A percentile compares a stretch with the other conserved stretches of the same genome.
Evolutionary conservation across 352 stramenopile species (phyloP).

Genomic region (Phytophthora niederhauseri): DNA sequence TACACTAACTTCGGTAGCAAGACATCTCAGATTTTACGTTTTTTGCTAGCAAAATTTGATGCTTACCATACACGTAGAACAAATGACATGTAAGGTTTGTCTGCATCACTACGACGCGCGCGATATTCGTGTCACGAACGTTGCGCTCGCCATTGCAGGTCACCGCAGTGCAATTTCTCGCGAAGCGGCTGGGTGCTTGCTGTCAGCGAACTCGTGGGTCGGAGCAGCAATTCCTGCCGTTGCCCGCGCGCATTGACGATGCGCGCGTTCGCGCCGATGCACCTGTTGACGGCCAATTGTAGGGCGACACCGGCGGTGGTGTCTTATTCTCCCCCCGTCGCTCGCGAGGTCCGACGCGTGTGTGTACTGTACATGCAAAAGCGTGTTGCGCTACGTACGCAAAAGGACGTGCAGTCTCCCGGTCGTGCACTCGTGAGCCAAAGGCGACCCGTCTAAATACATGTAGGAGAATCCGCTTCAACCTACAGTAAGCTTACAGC

Average conservation of each 20-base stretch:
- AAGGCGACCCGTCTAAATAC: neutral
- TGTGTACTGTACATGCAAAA: neutral
- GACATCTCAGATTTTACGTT: too few species aligned
- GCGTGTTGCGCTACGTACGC: neutral
- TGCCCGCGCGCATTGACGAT: neutral
- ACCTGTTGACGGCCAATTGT: neutral
- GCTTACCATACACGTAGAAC: too few species aligned
- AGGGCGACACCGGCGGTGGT: neutral
- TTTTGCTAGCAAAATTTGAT: too few species aligned
- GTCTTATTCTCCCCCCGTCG: neutral
- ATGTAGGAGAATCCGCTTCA: constrained; percentile 14
- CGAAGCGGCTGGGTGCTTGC: neutral
- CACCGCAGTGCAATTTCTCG: neutral
- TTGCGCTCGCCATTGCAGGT: neutral
- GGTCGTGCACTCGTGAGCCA: constrained; percentile 4
- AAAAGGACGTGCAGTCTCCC: neutral
- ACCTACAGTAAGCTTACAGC: neutral
- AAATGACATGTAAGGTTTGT: too few species aligned
- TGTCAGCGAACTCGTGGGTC: neutral
- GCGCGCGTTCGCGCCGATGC: neutral
- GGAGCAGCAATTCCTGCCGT: neutral
- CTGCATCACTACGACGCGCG: neutral
- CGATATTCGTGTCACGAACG: neutral
- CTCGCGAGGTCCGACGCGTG: neutral
- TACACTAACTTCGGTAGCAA: neutral